Base-by-base conservation (phyloP, 1,284 basidiomycete genomes). In the Moesziomyces antarcticus region DNA sequence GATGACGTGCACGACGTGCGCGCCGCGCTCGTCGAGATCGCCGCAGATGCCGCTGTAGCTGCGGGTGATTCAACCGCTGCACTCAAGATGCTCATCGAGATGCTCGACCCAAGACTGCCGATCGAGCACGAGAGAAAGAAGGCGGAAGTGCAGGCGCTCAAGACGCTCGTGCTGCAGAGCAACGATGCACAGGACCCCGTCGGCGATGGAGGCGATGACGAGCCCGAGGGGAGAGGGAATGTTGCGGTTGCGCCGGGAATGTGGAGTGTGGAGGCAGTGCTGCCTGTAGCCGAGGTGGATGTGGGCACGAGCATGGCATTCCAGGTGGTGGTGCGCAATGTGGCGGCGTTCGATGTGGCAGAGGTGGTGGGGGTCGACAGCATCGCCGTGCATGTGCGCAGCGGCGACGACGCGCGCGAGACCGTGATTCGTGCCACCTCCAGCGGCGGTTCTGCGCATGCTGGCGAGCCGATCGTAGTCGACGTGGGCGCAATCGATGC, bases 1-100 rank as follows among this genome's bases (percentile, higher is more conserved):
- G 78, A 79, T 4, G 49, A 56, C 18, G 69, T 63, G 51, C 13
- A 48, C 10, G 48, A 46, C 9, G 56, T 68, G 10, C 56, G 60
- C 21, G 40, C 27, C 0, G 57, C 33, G 7, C 43, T 76, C 50
- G 50, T 77, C 5, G 40, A 56, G n/a, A 40, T 54, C 13, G 64
- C 78, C n/a, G 40, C 67, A 0, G 46, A 52, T 5, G 76, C 66
- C 22, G 60, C 66, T 22, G 22, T 62, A 14, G 40, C 37, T 14
- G 55, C 33, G 9, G 53, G 33, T 13, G 75, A 78, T 37, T 33
- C 49, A 8, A 50, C n/a, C 27, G 56, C 59, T 13, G 57, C 41
- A 27, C 50, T 44, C 0, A 61, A 41, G 40, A 33, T 62, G 43
- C 45, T 75, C 45, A 14, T 55, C 5, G 62, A 75, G 55, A 37